Percentiles rank a stretch among this genome's conserved stretches.
Evolutionary conservation across 192 early-diverging fungal species (phyloP).

Genomic region (Allomyces arbusculus): DNA sequence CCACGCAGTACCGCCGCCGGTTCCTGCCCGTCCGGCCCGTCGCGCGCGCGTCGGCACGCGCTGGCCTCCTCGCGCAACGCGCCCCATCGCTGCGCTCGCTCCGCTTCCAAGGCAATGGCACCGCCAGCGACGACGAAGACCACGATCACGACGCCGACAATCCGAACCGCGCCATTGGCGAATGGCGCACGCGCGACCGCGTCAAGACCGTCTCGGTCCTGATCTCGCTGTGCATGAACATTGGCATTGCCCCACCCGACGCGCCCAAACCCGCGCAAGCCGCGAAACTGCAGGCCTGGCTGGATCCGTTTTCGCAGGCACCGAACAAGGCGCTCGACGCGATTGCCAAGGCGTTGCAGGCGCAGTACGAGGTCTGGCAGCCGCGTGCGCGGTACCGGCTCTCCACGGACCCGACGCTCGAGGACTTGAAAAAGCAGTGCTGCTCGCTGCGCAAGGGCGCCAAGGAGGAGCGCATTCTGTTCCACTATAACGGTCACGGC

Average conservation of each 20-base stretch:
- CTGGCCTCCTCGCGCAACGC: no score
- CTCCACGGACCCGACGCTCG: constrained; percentile 74
- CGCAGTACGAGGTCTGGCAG: constrained; percentile 82
- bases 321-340: constrained; percentile 61
- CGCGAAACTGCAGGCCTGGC: constrained; percentile 86
- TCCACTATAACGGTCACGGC: constrained; percentile 98
- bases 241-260: constrained; percentile 91
- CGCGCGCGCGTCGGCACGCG: no score
- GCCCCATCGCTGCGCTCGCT: no score
- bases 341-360: constrained; percentile 76
- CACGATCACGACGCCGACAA: no score
- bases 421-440: constrained; percentile 82
- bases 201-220: constrained; percentile 71
- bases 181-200: constrained; percentile 47
- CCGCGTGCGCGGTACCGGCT: constrained; percentile 60
- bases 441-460: constrained; percentile 56
- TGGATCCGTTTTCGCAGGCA: constrained; percentile 64
- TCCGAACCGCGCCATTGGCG: constrained; percentile 1
- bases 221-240: constrained; percentile 78
- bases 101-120: no score
- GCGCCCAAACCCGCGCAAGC: constrained; percentile 66
- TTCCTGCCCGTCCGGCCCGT: no score
- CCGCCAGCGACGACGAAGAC: no score
- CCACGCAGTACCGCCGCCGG: no score
- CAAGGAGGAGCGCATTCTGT: constrained; percentile 83